Percentiles rank a stretch among this genome's conserved stretches.
Conservation (phyloP, 148 eudicot genomes). For the Vaccinium corymbosum region DNA sequence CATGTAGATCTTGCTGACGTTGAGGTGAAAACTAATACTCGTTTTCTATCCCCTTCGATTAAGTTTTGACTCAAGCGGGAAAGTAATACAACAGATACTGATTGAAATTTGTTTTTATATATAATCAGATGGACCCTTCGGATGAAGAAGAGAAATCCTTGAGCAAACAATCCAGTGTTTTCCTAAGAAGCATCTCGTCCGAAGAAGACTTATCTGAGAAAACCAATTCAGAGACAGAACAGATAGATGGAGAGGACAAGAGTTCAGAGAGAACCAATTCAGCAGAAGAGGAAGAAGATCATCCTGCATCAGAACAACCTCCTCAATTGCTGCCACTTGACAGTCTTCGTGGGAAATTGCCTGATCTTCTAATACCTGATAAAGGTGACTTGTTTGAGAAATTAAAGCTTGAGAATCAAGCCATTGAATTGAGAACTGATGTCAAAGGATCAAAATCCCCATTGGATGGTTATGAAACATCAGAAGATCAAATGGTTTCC, state of each 20-base stretch:
- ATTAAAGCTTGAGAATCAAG: constrained; percentile 35
- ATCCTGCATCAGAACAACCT: constrained; percentile 15
- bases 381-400: constrained; percentile 38
- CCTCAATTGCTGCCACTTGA: constrained; percentile 21
- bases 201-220: constrained; percentile 57
- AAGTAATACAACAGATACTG: constrained; percentile 6
- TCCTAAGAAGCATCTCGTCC: constrained; percentile 55
- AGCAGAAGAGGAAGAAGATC: constrained; percentile 22
- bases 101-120: constrained; percentile 12
- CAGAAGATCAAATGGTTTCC: constrained; percentile 26
- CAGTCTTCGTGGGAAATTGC: constrained; percentile 31
- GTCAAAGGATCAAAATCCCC: constrained; percentile 13
- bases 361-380: constrained; percentile 54
- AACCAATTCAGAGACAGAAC: constrained; percentile 26
- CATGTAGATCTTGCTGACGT: constrained; percentile 76
- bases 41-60: background rate
- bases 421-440: constrained; percentile 4
- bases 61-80: background rate
- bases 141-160: constrained; percentile 41
- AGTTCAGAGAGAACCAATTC: constrained; percentile 19
- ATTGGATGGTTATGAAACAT: constrained; percentile 32
- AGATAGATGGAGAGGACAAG: constrained; percentile 19
- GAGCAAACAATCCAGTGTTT: constrained; percentile 41
- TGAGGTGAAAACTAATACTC: constrained; percentile 46
- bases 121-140: constrained; percentile 65